Conservation (phyloP, 768 basidiomycete genomes). For the Leccinum fibrillosum region DNA sequence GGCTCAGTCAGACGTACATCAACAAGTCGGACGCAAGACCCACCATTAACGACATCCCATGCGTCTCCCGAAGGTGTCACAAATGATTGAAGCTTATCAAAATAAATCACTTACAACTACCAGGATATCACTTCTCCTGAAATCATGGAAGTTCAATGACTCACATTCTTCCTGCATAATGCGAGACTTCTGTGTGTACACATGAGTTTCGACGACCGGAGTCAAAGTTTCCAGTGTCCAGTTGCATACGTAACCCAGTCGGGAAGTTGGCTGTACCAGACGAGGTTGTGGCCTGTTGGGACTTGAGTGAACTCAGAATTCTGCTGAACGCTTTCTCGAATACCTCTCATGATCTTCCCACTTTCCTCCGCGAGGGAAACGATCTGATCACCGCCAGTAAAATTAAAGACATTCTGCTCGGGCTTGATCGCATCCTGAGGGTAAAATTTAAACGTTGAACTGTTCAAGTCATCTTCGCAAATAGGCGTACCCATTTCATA, state of each 20-base stretch:
- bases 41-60: conserved; percentile 23
- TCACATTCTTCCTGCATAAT: conserved; percentile 14
- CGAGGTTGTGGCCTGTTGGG: conserved; percentile 17
- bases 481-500: conserved; percentile 20
- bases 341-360: conserved; percentile 20
- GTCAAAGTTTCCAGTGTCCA: conserved; percentile 14
- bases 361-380: conserved; percentile 17
- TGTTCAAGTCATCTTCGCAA: background rate
- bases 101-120: conserved; percentile 11
- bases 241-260: conserved; percentile 13
- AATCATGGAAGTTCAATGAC: background rate
- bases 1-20: background rate
- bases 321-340: background rate
- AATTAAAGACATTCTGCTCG: conserved; percentile 24
- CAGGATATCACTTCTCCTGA: background rate
- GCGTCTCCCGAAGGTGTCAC: conserved; percentile 9
- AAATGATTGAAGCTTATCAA: background rate
- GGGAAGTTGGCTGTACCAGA: conserved; percentile 17
- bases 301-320: background rate
- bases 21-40: background rate
- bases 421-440: conserved; percentile 20
- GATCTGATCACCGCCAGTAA: conserved; percentile 20
- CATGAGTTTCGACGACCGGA: conserved; percentile 16
- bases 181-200: conserved; percentile 14
- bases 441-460: background rate